Base-by-base conservation (phyloP, 1,139 yeast genomes). In the Geotrichum europaeum region DNA sequence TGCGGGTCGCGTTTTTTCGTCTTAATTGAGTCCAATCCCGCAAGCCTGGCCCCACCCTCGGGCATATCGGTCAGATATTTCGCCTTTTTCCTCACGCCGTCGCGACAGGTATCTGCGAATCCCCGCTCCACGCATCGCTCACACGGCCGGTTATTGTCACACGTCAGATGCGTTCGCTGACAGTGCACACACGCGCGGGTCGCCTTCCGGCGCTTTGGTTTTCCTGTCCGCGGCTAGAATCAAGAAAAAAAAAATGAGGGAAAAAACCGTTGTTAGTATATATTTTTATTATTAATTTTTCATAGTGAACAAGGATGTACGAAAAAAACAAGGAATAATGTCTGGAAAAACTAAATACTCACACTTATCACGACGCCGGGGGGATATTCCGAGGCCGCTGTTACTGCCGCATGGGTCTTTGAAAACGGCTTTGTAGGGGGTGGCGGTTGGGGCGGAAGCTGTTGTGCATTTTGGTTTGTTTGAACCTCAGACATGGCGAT, bases 161-260 rank as follows among this genome's bases (percentile, higher is more conserved):
- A 91, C 0, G 97, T 87, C 79, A 90, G 83, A 72, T 91, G 97
- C 1, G 95, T 87, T 67, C 84, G 81, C 64, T 90, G 90, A 70
- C 97, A 91, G 73, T 89, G 94, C 53, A 83, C 82, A 69, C 97
- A 91, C 15, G 97, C 97, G 62, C 95, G 78, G 9, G 85, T 79
- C 0, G 92, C 90, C 71, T 89, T 89, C 62, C 77, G 74, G 45
- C 84, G 74, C 53, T 72, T 72, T 12, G 76, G 74, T 51, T 70
- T 70, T 3, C 75, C 76, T 0, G 76, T 73, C 49, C 75, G 65
- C 3, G 74, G 73, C 57, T 55, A 25, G 7, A 45, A 18, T 10
- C 3, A 52, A 34, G 13, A 28, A 30, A 54, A 20, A 43, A 12
- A 10, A n/a, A 53, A 24, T 1, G 5, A 24, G 4, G 13, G 7